A percentile compares a stretch with the other conserved stretches of the same genome.
phyloP scores from a whole-genome alignment of 108 stramenopile species.

The Nannochloropsis granulata region DNA sequence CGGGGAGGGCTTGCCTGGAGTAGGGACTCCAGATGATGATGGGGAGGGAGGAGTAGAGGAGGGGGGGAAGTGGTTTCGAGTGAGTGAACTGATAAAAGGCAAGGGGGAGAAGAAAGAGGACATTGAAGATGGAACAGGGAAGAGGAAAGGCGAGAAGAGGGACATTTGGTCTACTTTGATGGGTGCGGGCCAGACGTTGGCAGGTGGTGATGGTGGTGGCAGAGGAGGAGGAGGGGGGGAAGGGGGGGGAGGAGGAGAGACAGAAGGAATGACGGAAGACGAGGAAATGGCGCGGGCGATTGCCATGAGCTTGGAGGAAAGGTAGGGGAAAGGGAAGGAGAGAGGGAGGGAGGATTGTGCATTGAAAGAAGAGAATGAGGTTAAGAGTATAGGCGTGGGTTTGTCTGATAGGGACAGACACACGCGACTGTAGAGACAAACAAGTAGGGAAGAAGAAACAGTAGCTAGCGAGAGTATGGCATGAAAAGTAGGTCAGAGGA shows the following conservation, averaged over 20 bases:
- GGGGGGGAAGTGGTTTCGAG: background rate
- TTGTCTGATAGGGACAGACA: too few species aligned
- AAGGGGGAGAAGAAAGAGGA: background rate
- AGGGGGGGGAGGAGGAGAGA: background rate
- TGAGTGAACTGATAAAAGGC: background rate
- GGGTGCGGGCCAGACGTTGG: background rate
- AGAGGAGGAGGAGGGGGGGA: background rate
- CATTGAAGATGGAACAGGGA: background rate
- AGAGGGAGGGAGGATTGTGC: background rate
- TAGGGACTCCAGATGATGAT: background rate
- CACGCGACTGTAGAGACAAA: too few species aligned
- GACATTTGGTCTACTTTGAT: background rate
- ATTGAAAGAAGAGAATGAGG: too few species aligned
- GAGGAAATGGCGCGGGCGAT: slow-evolving; percentile 12
- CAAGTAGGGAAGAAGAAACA: too few species aligned
- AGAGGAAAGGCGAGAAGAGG: background rate
- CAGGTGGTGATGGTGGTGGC: background rate
- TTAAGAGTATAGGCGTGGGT: too few species aligned
- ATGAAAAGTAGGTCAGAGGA: too few species aligned
- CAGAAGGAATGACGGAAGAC: background rate
- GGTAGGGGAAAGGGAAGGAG: background rate
- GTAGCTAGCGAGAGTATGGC: too few species aligned
- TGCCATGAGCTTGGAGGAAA: slow-evolving; percentile 2
- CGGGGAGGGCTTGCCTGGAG: slow-evolving; percentile 4
- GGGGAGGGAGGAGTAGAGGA: background rate